Evolutionary conservation across 2,329 filamentous ascomycete species (phyloP).

Genomic region (Calonectria leucothoes): DNA sequence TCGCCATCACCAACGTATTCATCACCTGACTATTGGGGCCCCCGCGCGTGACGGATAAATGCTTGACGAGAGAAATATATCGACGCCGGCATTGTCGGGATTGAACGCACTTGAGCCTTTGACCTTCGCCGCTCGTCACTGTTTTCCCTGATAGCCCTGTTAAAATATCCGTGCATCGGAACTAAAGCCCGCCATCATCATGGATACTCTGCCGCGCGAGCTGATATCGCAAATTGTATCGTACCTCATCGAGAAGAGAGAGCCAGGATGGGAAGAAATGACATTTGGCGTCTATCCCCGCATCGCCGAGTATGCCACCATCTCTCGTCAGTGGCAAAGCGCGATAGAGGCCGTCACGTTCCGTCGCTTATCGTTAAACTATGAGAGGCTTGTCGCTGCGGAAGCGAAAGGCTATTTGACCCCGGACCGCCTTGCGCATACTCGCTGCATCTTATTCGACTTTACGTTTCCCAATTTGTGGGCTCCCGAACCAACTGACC

Average conservation of each 20-base stretch:
- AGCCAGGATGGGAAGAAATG: background rate
- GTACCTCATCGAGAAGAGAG: background rate
- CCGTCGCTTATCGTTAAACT: background rate
- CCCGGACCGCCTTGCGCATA: background rate
- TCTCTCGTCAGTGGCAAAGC: background rate
- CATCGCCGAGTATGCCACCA: background rate
- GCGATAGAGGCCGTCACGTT: background rate
- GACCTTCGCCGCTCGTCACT: background rate
- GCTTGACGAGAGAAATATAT: background rate
- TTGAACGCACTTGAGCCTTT: background rate
- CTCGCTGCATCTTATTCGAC: background rate
- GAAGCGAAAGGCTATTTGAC: background rate
- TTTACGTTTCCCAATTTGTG: background rate
- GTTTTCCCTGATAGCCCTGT: background rate
- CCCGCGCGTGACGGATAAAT: background rate
- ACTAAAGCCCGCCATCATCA: background rate
- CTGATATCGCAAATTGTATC: background rate
- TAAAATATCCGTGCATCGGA: background rate
- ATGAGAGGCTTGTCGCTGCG: background rate
- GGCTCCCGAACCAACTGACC: no score
- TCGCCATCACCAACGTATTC: background rate
- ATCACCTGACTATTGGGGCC: background rate
- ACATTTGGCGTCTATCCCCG: background rate
- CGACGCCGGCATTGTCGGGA: background rate
- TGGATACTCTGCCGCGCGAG: background rate